Evolutionary conservation across 2,329 filamentous ascomycete genomes (phyloP), one percentile per base, ranked within the genome.

Genomic region (Pezicula radicicola): DNA sequence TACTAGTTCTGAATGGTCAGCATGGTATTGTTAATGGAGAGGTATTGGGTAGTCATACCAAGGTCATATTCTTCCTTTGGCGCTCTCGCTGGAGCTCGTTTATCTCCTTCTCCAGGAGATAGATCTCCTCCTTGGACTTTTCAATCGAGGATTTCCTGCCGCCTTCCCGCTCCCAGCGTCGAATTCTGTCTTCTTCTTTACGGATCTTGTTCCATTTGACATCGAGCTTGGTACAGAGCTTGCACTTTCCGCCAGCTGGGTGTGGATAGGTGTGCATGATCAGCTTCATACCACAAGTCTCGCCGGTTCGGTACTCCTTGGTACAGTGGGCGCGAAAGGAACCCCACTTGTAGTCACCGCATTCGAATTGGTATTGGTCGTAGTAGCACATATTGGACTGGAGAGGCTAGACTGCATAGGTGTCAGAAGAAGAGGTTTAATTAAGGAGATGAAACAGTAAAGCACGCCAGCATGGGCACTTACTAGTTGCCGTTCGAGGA

Each of bases 271-370:
- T 92, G 62, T 83, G 76, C 75, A 88, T 91, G 66, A 96, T 86
- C 58, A 96, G 82, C 74, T 91, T 96, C 75, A 96, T 87, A 56
- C 93, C 93, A 73, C 93, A 97, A 36, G 93, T 97, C 78, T 97
- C 93, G 65, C 93, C 93, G 60, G 89, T 96, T 60, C 93, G 89
- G 75, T 96, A 95, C 71, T 97, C 93, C 72, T 91, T 91, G 71
- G 88, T 87, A 80, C 93, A 97, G 69, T 96, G 92, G 71, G 92
- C 83, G 60, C 89, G 85, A 77, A 97, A 97, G 74, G 87, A 88
- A 60, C 90, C 89, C 92, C 92, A 97, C 72, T 91, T 91, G 87
- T 88, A 96, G 79, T 91, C 93, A 66, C 89, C 88, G 75, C 93
- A 97, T 52, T 72, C 72, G 81, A 89, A 96, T 63, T 84, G 81